Evolutionary conservation across 495 filamentous ascomycete genomes (phyloP), one percentile per base, ranked within the genome.

Genomic region (Penicillium argentinense): DNA sequence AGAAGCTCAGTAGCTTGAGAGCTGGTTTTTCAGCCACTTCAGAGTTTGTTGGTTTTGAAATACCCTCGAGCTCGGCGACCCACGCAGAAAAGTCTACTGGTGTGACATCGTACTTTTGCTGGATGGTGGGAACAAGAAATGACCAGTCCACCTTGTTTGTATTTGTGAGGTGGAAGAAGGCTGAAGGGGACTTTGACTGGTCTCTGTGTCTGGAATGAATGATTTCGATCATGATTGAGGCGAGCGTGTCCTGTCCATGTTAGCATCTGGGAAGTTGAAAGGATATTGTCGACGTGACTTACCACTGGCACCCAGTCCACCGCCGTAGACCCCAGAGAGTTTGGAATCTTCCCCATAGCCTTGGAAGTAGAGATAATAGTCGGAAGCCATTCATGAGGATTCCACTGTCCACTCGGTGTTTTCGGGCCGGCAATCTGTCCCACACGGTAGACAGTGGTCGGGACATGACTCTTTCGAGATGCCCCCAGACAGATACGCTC

Each of bases 401-500:
- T 73, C 70, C 70, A 73, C 22, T 56, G 42, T 26, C 67, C 68
- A 1, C 32, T 33, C 11, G 41, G 2, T 4, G 39, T 44, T 1
- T 55, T 62, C 2, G 82, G 75, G 0, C 83, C 82, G 3, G 59
- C 77, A 28, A 85, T 74, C 54, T 85, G 82, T 0, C 82, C 81
- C 3, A 83, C 72, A 0, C 83, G 75, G 43, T 77, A 69, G 9
- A 83, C 62, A 1, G 69, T 68, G 2, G 68, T 67, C 0, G 69
- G 66, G 3, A 84, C 66, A 8, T 57, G 60, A 8, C 59, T 12
- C 36, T 50, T 16, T 66, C 59, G 14, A 47, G 69, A 56, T 2
- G 76, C 76, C 16, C 73, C 64, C 1, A 73, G 71, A 5, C 84
- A 69, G 12, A 85, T 67, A 0, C 71, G 59, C 32, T 82, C 79